Conservation (phyloP, 805 yeast species). For the Ogataea paradorogensis region DNA sequence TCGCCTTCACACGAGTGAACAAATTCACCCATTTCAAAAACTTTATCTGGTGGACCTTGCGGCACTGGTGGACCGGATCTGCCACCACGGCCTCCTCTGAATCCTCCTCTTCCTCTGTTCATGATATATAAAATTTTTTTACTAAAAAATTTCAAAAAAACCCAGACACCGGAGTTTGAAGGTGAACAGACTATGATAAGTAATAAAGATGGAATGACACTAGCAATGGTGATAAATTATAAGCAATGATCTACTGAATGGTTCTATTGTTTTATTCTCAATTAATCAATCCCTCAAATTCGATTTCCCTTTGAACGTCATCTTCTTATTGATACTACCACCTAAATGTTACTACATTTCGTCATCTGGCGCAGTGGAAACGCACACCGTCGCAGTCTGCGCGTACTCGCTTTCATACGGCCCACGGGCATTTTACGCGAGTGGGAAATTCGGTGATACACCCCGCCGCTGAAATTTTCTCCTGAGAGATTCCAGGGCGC, state of each 20-base stretch:
- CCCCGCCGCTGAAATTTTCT: conserved; percentile 30
- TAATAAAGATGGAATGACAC: too few species aligned
- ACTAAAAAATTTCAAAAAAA: conserved; percentile 14
- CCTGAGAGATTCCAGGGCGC: conserved; percentile 38
- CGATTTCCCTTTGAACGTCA: too few species aligned
- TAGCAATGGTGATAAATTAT: too few species aligned
- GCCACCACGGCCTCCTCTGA: conserved; percentile 62
- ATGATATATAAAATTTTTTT: conserved; percentile 31
- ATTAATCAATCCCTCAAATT: too few species aligned
- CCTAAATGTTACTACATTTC: conserved; percentile 11
- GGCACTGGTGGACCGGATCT: conserved; percentile 71
- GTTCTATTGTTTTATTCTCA: too few species aligned
- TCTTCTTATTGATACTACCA: too few species aligned
- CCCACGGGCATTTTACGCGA: conserved; percentile 25
- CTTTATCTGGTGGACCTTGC: conserved; percentile 96
- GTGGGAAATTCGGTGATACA: conserved; percentile 43
- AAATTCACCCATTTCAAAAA: conserved; percentile 91
- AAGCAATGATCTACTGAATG: too few species aligned
- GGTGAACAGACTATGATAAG: too few species aligned
- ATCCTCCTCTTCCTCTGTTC: conserved; percentile 71
- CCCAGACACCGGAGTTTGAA: conserved; percentile 6
- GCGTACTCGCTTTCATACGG: conserved; percentile 36
- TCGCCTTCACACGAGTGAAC: conserved; percentile 95
- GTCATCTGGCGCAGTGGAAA: conserved; percentile 17
- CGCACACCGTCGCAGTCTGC: conserved; percentile 30